Evolutionary conservation across 2,329 filamentous ascomycete genomes (phyloP), one percentile per base, ranked within the genome.

Genomic region (Coniosporium tulheliwenetii): DNA sequence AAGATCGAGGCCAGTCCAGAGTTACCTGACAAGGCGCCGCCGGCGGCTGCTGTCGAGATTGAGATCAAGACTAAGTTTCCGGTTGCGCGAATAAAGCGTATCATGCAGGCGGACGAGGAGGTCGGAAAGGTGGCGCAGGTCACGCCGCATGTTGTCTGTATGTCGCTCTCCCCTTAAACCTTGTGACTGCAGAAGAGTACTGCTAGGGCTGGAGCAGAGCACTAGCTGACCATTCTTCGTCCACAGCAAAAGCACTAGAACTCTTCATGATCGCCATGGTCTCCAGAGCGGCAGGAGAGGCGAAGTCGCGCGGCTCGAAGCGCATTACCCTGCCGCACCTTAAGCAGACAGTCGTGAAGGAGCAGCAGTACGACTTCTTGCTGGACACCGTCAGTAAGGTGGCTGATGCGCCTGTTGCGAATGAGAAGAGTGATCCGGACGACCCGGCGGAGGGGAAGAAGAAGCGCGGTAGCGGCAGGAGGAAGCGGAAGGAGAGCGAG

Each of bases 71-170:
- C 89, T 30, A 95, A 95, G 54, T 98, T 98, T 54, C 91, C 91
- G 1, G 93, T 93, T 30, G 91, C 91, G 10, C 75, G 91, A 46
- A 98, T 98, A 67, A 98, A 98, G 70, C 79, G 91, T 39, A 96
- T 98, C 54, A 96, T 98, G 91, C 91, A 98, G 64, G 89, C 89
- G 9, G 91, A 98, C 55, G 91, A 98, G 56, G 91, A 98, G 58
- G 87, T 98, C 0, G 91, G 91, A 46, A 98, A 98, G 64, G 91
- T 98, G 8, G 87, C 91, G 3, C 91, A 98, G 62, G 91, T 96
- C 45, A 95, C 91, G 1, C 89, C 89, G 12, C 93, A 94, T 42
- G 91, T 89, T 19, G 89, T 96, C 36, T 77, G 75, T 77, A 70
- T 55, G 73, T 66, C 10, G 30, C n/a, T 26, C 31, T 37, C 38